Evolutionary conservation across 352 stramenopile species (phyloP), one percentile per base, ranked within the genome.

Genomic region (Phytophthora pistaciae): DNA sequence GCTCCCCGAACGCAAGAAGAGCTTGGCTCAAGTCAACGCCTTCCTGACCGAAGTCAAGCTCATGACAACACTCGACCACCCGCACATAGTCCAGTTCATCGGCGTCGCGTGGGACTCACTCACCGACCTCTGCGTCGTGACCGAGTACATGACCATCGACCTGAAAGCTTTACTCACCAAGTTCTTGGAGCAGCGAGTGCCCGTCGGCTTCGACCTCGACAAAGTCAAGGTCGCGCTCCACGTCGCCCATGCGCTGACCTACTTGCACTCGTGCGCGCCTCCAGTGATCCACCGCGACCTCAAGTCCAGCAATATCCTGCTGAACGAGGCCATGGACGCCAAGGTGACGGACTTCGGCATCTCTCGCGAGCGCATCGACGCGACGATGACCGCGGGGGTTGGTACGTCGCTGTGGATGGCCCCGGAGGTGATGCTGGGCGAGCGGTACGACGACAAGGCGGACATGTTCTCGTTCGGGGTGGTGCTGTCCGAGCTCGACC

Each of bases 21-120:
- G 57, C 11, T 20, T 78, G 18, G 42, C 63, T 6, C 71, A 78
- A 46, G 71, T 78, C 14, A 78, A 74, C 66, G 60, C 65, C 7
- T 78, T 78, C 50, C 56, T 78, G 5, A 56, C 59, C 9, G 70
- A 78, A 20, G 60, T 74, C 9, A 78, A 78, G 25, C 61, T 78
- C 54, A 78, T 78, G 66, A 63, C 60, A 5, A 67, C 66, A 0
- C 56, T 75, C 2, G 68, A 86, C 6, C 73, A 86, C 50, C 42
- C 59, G 13, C 66, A 74, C 20, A 83, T 90, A 44, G 79, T 88
- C 4, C n/a, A 52, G 4, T 90, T 86, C 21, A 50, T 87, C 3
- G 77, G 76, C 16, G 75, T 87, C 14, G 77, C 79, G 1, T 88
- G 78, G 81, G 78, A 82, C n/a, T 73, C 71, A 16, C 66, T 84